Percentiles rank a stretch among this genome's conserved stretches.
Evolutionary conservation across 352 stramenopile species (phyloP).

Genomic region (Phytophthora agathidicida): DNA sequence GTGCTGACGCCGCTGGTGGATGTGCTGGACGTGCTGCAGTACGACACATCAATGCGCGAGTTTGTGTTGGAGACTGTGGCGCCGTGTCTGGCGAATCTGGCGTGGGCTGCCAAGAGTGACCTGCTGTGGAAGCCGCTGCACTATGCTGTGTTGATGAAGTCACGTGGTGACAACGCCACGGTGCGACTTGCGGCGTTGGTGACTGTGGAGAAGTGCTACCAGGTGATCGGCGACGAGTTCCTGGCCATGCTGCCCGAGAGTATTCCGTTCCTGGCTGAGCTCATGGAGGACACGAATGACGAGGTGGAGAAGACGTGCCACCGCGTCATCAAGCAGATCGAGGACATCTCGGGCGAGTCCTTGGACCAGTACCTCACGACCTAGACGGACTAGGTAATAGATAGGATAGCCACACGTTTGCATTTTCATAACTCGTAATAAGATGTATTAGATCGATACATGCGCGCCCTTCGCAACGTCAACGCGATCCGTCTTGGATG

Average conservation of each 20-base stretch:
- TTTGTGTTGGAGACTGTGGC: constrained; percentile 78
- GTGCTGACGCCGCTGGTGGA: constrained; percentile 80
- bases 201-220: constrained; percentile 87
- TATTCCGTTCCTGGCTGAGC: constrained; percentile 88
- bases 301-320: constrained; percentile 88
- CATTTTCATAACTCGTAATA: constrained; percentile 37
- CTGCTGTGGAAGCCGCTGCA: constrained; percentile 90
- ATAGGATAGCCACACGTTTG: constrained; percentile 39
- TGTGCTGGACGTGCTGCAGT: constrained; percentile 72
- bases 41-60: constrained; percentile 41
- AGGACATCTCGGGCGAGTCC: constrained; percentile 89
- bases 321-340: constrained; percentile 90
- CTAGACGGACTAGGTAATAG: constrained; percentile 36
- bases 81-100: constrained; percentile 77
- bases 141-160: constrained; percentile 90
- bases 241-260: constrained; percentile 89
- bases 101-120: constrained; percentile 87
- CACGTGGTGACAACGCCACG: constrained; percentile 58
- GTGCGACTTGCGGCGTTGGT: constrained; percentile 82
- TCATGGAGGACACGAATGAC: constrained; percentile 88
- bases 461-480: no score
- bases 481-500: no score
- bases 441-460: constrained; percentile 37
- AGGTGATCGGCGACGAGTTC: constrained; percentile 89
- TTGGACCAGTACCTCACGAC: constrained; percentile 89